phyloP scores from a whole-genome alignment of 345 rosid species.

The Lumnitzera littorea region DNA sequence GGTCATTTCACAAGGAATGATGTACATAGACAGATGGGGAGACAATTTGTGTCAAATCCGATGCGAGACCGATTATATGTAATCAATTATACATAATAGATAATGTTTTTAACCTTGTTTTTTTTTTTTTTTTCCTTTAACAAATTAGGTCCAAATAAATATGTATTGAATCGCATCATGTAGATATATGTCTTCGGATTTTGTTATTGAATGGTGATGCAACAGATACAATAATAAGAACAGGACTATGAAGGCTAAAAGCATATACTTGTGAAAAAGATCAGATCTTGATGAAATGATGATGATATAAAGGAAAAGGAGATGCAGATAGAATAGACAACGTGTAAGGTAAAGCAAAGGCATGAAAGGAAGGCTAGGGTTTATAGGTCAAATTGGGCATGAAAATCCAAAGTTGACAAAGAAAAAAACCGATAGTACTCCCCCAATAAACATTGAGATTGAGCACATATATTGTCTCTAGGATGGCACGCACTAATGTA shows the following conservation, averaged over 20 bases:
- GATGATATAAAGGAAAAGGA: constrained; percentile 7
- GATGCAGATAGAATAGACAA: background rate
- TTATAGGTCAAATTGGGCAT: constrained; percentile 31
- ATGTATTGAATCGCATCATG: too few species aligned
- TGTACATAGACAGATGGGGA: too few species aligned
- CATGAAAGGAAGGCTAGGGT: constrained; percentile 21
- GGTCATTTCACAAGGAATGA: constrained; percentile 15
- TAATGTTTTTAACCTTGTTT: too few species aligned
- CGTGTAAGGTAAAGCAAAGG: constrained; percentile 37
- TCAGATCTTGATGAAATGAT: constrained; percentile 13
- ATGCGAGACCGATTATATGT: too few species aligned
- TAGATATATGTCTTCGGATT: too few species aligned
- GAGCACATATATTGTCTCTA: background rate
- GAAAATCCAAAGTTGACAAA: constrained; percentile 26
- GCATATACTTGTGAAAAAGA: constrained; percentile 5
- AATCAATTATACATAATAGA: too few species aligned
- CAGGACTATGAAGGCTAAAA: too few species aligned
- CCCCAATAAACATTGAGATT: background rate
- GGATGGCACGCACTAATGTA: background rate
- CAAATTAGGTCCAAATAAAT: too few species aligned
- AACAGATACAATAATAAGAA: too few species aligned
- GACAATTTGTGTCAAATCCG: too few species aligned
- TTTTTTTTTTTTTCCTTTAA: too few species aligned
- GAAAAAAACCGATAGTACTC: constrained; percentile 1
- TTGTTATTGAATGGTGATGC: too few species aligned